These are phyloP conservation scores for Chaetomium strumarium DNA, from an alignment of 2,329 filamentous ascomycete species.

Conservation along the genomic window DNA sequence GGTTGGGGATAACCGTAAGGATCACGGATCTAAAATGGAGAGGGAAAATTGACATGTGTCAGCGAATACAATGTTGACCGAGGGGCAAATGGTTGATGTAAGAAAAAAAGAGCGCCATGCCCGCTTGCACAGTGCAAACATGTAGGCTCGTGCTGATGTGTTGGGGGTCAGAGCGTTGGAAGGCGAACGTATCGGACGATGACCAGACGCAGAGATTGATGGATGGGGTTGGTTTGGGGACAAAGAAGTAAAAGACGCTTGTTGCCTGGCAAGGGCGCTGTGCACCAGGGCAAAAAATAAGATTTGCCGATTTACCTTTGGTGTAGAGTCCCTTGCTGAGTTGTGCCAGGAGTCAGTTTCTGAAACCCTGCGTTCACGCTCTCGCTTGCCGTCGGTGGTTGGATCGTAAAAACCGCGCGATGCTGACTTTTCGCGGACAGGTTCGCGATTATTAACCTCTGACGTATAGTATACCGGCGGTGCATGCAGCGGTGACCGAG, in stretches of 20 bases:
- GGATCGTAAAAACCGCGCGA: constrained; percentile 49
- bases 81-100: background rate
- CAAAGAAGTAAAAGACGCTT: constrained; percentile 16
- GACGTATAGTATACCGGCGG: constrained; percentile 38
- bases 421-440: constrained; percentile 34
- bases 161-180: background rate
- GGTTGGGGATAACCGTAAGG: constrained; percentile 42
- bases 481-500: constrained; percentile 40
- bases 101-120: constrained; percentile 17
- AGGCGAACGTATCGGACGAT: constrained; percentile 2
- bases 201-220: constrained; percentile 5
- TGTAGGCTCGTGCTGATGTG: background rate
- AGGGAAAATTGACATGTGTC: constrained; percentile 18
- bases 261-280: constrained; percentile 17
- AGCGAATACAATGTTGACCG: constrained; percentile 11
- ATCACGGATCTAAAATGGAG: constrained; percentile 41
- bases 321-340: constrained; percentile 36
- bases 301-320: constrained; percentile 39
- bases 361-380: constrained; percentile 42
- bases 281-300: constrained; percentile 14
- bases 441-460: constrained; percentile 28
- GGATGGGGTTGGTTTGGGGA: constrained; percentile 9
- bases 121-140: constrained; percentile 3
- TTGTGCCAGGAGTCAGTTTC: constrained; percentile 42
- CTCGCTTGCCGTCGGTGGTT: constrained; percentile 44